A percentile compares a stretch with the other conserved stretches of the same genome.
phyloP scores from a whole-genome alignment of 176 grass and related monocot species.

The Olyra latifolia region DNA sequence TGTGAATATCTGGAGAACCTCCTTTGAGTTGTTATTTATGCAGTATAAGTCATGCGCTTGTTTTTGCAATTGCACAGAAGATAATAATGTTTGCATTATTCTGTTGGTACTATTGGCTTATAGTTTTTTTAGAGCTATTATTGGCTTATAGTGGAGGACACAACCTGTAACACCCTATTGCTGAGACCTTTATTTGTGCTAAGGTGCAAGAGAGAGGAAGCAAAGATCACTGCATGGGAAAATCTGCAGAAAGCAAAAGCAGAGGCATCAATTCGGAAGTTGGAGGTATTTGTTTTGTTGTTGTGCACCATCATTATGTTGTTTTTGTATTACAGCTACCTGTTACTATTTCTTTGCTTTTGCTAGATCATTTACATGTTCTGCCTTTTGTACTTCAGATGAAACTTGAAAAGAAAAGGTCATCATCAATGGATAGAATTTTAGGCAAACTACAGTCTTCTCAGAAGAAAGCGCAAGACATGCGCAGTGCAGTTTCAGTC shows the following conservation, averaged over 20 bases:
- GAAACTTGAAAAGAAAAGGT: conserved; percentile 97
- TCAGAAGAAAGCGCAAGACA: conserved; percentile 90
- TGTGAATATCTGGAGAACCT: not conserved
- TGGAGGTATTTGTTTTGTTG: conserved; percentile 62
- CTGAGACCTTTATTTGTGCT: conserved; percentile 43
- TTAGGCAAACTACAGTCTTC: conserved; percentile 69
- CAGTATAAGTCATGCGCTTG: not conserved
- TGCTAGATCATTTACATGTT: not conserved
- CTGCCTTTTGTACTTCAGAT: conserved; percentile 51
- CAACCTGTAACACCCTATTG: conserved; percentile 15
- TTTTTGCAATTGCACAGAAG: conserved; percentile 11
- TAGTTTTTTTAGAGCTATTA: not conserved
- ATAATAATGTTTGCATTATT: not conserved
- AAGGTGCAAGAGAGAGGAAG: conserved; percentile 88
- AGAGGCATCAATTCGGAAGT: conserved; percentile 72
- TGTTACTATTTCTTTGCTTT: not conserved
- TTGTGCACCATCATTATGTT: not conserved
- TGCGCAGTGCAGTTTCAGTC: conserved; percentile 56
- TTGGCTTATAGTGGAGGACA: not conserved
- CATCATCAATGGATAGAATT: conserved; percentile 93
- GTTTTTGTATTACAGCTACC: not conserved
- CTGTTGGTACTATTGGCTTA: not conserved
- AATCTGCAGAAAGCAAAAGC: conserved; percentile 93
- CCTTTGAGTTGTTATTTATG: not conserved
- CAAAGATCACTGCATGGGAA: conserved; percentile 90